phyloP scores from a whole-genome alignment of 2,329 filamentous ascomycete species.

The Aspergillus quadricinctus region DNA sequence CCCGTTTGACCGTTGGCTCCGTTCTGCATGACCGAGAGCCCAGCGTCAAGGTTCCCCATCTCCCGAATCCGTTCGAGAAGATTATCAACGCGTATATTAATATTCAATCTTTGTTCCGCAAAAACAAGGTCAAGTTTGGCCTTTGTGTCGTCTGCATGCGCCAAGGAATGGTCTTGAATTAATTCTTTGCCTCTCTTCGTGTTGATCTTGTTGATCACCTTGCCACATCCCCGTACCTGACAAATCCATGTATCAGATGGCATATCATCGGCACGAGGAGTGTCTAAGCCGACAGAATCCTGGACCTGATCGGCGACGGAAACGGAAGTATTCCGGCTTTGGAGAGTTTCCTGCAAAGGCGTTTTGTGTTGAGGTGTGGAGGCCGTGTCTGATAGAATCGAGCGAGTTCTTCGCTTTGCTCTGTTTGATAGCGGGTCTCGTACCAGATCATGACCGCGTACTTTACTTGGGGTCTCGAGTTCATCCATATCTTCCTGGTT shows the following conservation, averaged over 20 bases:
- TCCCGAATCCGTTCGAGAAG: slow-evolving; percentile 30
- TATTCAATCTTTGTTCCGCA: slow-evolving; percentile 32
- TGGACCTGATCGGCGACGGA: slow-evolving; percentile 1
- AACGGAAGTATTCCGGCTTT: slow-evolving; percentile 16
- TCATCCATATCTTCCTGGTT: slow-evolving; percentile 27
- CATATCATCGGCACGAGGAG: slow-evolving; percentile 9
- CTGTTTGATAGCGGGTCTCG: slow-evolving; percentile 29
- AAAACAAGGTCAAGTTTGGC: slow-evolving; percentile 33
- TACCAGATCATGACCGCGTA: slow-evolving; percentile 30
- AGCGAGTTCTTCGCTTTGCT: slow-evolving; percentile 26
- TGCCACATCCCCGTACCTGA: slow-evolving; percentile 29
- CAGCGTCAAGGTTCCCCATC: slow-evolving; percentile 20
- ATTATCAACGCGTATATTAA: slow-evolving; percentile 29
- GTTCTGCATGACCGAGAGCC: slow-evolving; percentile 10
- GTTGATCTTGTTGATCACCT: slow-evolving; percentile 28
- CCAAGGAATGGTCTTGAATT: slow-evolving; percentile 30
- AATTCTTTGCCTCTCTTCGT: slow-evolving; percentile 30
- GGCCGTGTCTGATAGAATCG: slow-evolving; percentile 26
- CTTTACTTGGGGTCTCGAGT: slow-evolving; percentile 32
- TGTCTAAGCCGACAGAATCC: slow-evolving; percentile 9
- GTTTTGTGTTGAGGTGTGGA: slow-evolving; percentile 21
- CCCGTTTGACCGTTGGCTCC: slow-evolving; percentile 3
- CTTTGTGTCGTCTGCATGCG: slow-evolving; percentile 33
- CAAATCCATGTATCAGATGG: slow-evolving; percentile 33
- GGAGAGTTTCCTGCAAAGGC: slow-evolving; percentile 25